phyloP scores from a whole-genome alignment of 352 stramenopile species.

The Pythium insidiosum region DNA sequence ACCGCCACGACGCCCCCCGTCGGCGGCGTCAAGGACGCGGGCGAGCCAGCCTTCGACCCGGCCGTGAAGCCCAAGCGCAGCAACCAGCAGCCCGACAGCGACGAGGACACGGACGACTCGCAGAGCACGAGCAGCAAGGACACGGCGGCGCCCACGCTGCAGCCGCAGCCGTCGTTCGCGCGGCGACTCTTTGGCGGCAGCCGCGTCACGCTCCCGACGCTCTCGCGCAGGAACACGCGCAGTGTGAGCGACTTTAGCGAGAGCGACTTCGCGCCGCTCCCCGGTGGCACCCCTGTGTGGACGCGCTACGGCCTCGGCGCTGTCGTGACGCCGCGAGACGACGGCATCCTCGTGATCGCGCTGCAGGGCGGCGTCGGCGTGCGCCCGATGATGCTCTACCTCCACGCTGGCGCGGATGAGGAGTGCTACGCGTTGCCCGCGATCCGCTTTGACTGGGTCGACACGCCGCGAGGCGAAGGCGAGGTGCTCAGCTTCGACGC shows the following conservation, averaged over 20 bases:
- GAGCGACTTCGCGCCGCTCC: conserved; percentile 28
- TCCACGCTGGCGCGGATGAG: conserved; percentile 24
- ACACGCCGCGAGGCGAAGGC: conserved; percentile 47
- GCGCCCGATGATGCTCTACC: conserved; percentile 32
- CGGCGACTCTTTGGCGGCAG: conserved; percentile 46
- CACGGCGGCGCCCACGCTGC: conserved; percentile 4
- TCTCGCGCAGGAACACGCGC: conserved; percentile 20
- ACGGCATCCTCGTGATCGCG: conserved; percentile 42
- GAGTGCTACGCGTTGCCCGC: conserved; percentile 45
- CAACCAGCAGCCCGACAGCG: conserved; percentile 48
- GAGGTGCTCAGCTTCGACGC: conserved; percentile 42
- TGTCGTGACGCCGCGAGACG: conserved; percentile 39
- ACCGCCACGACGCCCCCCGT: not conserved
- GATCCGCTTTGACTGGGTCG: conserved; percentile 43
- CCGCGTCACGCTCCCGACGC: conserved; percentile 10
- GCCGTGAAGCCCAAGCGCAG: conserved; percentile 10
- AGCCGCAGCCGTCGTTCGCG: conserved; percentile 30
- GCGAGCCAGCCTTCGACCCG: conserved; percentile 14
- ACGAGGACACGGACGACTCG: conserved; percentile 24
- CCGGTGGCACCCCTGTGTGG: conserved; percentile 34
- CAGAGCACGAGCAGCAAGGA: not conserved
- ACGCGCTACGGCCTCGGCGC: conserved; percentile 59
- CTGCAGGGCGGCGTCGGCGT: conserved; percentile 30
- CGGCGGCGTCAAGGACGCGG: too few species aligned
- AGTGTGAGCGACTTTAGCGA: conserved; percentile 39